A percentile compares a stretch with the other conserved stretches of the same genome.
Conservation (phyloP, 805 yeast species). For the Ogataea paradorogensis region DNA sequence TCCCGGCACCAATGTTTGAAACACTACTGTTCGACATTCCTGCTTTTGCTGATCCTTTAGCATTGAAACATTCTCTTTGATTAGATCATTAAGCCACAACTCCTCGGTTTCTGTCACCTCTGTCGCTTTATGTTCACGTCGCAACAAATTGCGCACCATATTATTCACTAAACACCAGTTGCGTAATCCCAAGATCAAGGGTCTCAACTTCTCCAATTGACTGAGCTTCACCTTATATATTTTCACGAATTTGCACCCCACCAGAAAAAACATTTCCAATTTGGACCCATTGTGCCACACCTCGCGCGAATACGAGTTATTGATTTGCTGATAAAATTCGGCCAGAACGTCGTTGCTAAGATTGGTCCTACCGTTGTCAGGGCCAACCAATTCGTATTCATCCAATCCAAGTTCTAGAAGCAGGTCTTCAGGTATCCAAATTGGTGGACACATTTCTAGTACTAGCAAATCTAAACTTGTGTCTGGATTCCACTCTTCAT, state of each 20-base stretch:
- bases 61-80: constrained; percentile 18
- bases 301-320: constrained; percentile 7
- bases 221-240: constrained; percentile 28
- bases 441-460: constrained; percentile 31
- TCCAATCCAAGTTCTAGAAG: constrained; percentile 21
- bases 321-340: constrained; percentile 19
- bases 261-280: constrained; percentile 18
- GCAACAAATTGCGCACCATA: constrained; percentile 21
- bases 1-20: constrained; percentile 46
- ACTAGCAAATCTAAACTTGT: constrained; percentile 23
- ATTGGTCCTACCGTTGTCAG: constrained; percentile 25
- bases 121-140: constrained; percentile 3
- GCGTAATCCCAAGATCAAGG: constrained; percentile 23
- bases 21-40: constrained; percentile 3
- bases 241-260: constrained; percentile 31
- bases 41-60: not conserved
- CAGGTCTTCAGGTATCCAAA: constrained; percentile 35
- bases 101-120: constrained; percentile 7
- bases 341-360: constrained; percentile 14
- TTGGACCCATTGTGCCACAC: constrained; percentile 1
- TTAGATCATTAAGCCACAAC: constrained; percentile 20
- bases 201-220: constrained; percentile 17
- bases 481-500: constrained; percentile 27
- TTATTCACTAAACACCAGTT: constrained; percentile 30
- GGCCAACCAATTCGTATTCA: constrained; percentile 26